Evolutionary conservation across 2,329 filamentous ascomycete genomes (phyloP), one percentile per base, ranked within the genome.

Genomic region (Lasiodiplodia sp.): DNA sequence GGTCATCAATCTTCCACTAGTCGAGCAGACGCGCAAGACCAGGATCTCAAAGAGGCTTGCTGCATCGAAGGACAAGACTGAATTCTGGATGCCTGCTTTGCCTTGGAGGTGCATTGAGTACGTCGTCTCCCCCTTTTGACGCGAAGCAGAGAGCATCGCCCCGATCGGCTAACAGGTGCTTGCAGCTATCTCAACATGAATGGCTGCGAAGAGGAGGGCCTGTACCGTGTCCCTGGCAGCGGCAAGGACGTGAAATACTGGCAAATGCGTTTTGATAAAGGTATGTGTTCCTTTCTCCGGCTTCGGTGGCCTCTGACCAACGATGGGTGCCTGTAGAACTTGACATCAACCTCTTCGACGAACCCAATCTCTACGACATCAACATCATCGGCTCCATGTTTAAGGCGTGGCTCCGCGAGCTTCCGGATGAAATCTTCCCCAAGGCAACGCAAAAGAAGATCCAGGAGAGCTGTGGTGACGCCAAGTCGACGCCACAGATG

Each of bases 21-120:
- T 97, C 31, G 91, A 97, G 78, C 95, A 98, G 81, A 94, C 94
- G 7, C 89, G 95, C n/a, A 85, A 90, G 71, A 97, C 95, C 0
- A 88, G 95, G 71, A 97, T 98, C 77, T 96, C 94, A 8, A 96
- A 95, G 80, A 89, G 91, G 37, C 83, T 98, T 53, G 93, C 96
- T 76, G 89, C 92, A 70, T 97, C 94, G 11, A 88, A 91, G 71
- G 95, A 98, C 77, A 97, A 97, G 84, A 98, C 95, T 0, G 95
- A 97, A 76, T 98, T 96, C 77, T 98, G 95, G 95, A 97, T 98
- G 94, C 95, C 95, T 14, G 92, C 94, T 7, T 90, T 98, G 69
- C 94, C 95, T 0, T 97, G 95, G 92, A 87, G 95, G 71, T 96
- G 94, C 69, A 97, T 98, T 72, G 95, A 98, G 85, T 89, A 81